Evolutionary conservation across 129 eudicot genomes (phyloP).

Genomic region (Flaveria sonorensis): DNA sequence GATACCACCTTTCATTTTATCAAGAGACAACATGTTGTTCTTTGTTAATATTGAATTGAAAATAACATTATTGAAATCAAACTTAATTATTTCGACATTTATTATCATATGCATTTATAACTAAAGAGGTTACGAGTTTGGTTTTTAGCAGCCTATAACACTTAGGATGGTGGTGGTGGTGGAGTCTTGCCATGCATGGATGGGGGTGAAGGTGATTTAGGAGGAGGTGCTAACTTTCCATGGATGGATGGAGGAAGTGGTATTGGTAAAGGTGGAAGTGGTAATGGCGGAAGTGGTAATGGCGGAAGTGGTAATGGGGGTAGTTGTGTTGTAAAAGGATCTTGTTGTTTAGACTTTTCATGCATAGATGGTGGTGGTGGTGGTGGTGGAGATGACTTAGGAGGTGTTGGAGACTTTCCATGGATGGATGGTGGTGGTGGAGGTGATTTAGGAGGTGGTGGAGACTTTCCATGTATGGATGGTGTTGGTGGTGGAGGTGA

Average conservation of each 20-base stretch:
- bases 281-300: not conserved
- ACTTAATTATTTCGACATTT: not conserved
- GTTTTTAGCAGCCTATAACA: not conserved
- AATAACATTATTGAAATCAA: too few species aligned
- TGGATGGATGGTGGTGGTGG: not conserved
- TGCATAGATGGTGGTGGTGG: not conserved
- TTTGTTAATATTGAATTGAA: not conserved
- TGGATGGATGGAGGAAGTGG: not conserved
- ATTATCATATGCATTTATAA: not conserved
- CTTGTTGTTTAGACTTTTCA: not conserved
- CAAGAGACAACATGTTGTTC: not conserved
- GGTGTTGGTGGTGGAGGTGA: not conserved
- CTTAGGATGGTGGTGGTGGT: not conserved
- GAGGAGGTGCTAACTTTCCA: not conserved
- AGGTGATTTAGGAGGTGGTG: not conserved
- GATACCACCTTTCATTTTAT: not conserved
- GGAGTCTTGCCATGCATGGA: not conserved
- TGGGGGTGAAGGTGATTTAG: not conserved
- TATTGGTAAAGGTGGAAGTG: not conserved
- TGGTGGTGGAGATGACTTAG: not conserved
- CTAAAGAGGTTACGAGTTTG: not conserved
- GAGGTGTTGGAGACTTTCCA: not conserved
- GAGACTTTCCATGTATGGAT: not conserved
- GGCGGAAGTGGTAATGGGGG: not conserved
- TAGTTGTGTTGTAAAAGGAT: not conserved